Percentiles rank a stretch among this genome's conserved stretches.
These are phyloP conservation scores for Remersonia thermophila DNA, from an alignment of 2,329 filamentous ascomycete genomes.

Conservation along the genomic window DNA sequence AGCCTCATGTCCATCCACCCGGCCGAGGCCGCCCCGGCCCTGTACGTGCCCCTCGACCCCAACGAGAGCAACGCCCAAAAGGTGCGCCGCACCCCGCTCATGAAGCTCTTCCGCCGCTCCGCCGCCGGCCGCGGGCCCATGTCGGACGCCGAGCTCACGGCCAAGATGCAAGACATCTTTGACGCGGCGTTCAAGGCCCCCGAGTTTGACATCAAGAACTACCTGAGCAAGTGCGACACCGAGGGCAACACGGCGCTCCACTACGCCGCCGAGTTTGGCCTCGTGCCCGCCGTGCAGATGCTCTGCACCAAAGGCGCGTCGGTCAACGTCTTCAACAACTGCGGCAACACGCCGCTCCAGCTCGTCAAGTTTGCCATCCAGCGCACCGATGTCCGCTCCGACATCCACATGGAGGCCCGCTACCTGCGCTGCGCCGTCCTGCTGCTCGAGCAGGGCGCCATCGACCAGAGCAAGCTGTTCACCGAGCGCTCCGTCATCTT, in stretches of 20 bases:
- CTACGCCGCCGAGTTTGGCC: slow-evolving; percentile 18
- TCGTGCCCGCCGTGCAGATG: slow-evolving; percentile 16
- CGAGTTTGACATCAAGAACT: slow-evolving; percentile 10
- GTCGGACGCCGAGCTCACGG: slow-evolving; percentile 11
- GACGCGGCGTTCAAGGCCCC: slow-evolving; percentile 9
- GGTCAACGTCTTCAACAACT: slow-evolving; percentile 19
- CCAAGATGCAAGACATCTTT: slow-evolving; percentile 13
- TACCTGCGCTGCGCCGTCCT: slow-evolving; percentile 18
- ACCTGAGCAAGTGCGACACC: slow-evolving; percentile 16
- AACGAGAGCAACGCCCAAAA: slow-evolving; percentile 13
- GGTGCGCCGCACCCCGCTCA: slow-evolving; percentile 15
- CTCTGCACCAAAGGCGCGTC: slow-evolving; percentile 12
- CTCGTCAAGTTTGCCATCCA: slow-evolving; percentile 19
- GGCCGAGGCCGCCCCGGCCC: slow-evolving; percentile 1
- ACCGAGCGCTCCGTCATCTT: slow-evolving; percentile 16
- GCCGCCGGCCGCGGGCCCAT: slow-evolving; percentile 12
- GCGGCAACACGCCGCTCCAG: slow-evolving; percentile 19
- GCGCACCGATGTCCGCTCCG: slow-evolving; percentile 18
- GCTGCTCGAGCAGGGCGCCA: slow-evolving; percentile 16
- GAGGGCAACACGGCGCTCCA: slow-evolving; percentile 19
- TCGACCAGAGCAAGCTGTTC: slow-evolving; percentile 19
- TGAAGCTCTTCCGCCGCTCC: slow-evolving; percentile 16
- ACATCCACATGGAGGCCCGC: slow-evolving; percentile 19
- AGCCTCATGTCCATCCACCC: slow-evolving; percentile 11
- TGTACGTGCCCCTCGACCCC: slow-evolving; percentile 6